Evolutionary conservation across 768 basidiomycete genomes (phyloP).

Genomic region (Zangia roseola): DNA sequence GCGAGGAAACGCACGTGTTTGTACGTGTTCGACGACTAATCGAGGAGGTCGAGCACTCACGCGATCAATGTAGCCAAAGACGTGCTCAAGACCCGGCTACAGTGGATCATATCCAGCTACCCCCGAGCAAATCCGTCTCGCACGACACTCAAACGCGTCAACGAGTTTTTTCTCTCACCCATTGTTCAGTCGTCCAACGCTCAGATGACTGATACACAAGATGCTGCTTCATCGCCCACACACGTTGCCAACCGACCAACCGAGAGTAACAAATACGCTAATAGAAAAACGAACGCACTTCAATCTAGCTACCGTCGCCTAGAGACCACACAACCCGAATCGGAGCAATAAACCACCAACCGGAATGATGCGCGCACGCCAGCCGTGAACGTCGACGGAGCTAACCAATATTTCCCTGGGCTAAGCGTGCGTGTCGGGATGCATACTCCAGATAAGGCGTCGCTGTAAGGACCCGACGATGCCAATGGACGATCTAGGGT

Average conservation of each 20-base stretch:
- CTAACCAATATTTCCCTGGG: slow-evolving; percentile 63
- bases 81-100: slow-evolving; percentile 67
- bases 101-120: slow-evolving; percentile 80
- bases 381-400: slow-evolving; percentile 73
- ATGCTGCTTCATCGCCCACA: not conserved
- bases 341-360: slow-evolving; percentile 58
- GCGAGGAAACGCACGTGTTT: slow-evolving; percentile 10
- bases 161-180: slow-evolving; percentile 64
- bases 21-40: slow-evolving; percentile 17
- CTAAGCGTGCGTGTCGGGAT: slow-evolving; percentile 51
- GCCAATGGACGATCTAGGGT: slow-evolving; percentile 42
- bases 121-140: slow-evolving; percentile 83
- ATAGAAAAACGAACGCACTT: no score
- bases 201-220: not conserved
- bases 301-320: not conserved
- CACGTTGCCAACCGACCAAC: not conserved
- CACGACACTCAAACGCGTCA: slow-evolving; percentile 74
- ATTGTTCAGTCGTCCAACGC: not conserved
- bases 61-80: slow-evolving; percentile 45
- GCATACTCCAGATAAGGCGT: slow-evolving; percentile 68
- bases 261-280: no score
- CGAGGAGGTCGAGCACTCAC: not conserved
- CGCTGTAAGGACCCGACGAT: slow-evolving; percentile 82
- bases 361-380: slow-evolving; percentile 57
- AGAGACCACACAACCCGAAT: slow-evolving; percentile 25